Percentiles rank a stretch among this genome's conserved stretches.
These are phyloP conservation scores for Daldinia eschscholtzii DNA, from an alignment of 2,329 filamentous ascomycete species.

Conservation along the genomic window DNA sequence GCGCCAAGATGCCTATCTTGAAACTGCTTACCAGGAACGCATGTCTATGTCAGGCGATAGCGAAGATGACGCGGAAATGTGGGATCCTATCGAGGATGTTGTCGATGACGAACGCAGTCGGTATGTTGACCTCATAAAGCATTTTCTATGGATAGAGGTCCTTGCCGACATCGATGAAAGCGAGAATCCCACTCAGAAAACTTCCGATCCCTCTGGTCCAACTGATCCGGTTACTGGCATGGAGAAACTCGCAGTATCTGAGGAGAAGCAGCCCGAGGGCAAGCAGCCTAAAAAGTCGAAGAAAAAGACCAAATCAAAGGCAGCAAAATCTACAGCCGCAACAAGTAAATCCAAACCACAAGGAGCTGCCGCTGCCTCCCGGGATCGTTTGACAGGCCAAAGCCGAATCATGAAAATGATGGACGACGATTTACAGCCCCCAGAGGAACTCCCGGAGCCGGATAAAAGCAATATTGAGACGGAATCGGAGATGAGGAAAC, in stretches of 20 bases:
- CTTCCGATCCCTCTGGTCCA: conserved; percentile 5
- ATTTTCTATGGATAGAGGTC: conserved; percentile 58
- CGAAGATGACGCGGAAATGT: conserved; percentile 55
- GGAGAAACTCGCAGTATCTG: conserved; percentile 28
- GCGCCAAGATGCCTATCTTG: conserved; percentile 59
- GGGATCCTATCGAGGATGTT: conserved; percentile 64
- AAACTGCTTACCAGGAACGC: conserved; percentile 58
- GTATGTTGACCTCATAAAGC: conserved; percentile 60
- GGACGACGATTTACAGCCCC: conserved; percentile 12
- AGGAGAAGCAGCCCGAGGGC: conserved; percentile 40
- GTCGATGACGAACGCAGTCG: conserved; percentile 59
- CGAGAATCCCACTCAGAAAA: conserved; percentile 5
- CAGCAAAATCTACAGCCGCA: conserved; percentile 22
- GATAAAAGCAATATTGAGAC: conserved; percentile 60
- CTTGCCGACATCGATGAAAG: conserved; percentile 40
- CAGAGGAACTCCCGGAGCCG: conserved; percentile 44
- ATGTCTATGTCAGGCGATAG: conserved; percentile 52
- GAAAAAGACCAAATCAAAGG: conserved; percentile 49
- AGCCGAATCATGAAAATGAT: conserved; percentile 41
- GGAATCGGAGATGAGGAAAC: conserved; percentile 55
- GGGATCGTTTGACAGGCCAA: conserved; percentile 33
- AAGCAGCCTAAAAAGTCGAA: conserved; percentile 53
- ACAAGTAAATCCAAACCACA: conserved; percentile 19
- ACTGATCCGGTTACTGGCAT: conserved; percentile 7
- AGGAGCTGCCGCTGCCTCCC: conserved; percentile 2